phyloP scores from a whole-genome alignment of 805 yeast genomes.

The Peterozyma xylosa region DNA sequence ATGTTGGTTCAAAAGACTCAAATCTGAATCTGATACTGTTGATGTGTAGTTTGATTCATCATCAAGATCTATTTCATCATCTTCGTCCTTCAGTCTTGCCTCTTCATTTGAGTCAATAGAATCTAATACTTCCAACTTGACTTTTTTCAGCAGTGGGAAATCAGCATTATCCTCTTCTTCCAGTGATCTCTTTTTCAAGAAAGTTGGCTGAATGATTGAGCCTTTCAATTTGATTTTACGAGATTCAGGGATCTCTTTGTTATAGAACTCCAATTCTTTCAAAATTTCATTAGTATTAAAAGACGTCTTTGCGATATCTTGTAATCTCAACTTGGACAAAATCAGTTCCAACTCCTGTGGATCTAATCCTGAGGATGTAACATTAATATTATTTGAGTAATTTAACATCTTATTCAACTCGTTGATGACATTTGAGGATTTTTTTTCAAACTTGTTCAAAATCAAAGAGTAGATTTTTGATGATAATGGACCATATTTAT shows the following conservation, averaged over 20 bases:
- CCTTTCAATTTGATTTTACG: background rate
- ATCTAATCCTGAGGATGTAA: conserved; percentile 22
- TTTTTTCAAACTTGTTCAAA: conserved; percentile 50
- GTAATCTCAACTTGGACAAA: conserved; percentile 19
- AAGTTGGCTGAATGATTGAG: conserved; percentile 4
- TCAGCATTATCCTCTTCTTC: conserved; percentile 7
- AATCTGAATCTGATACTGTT: conserved; percentile 12
- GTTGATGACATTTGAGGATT: conserved; percentile 29
- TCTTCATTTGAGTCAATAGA: background rate
- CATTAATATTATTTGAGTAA: conserved; percentile 22
- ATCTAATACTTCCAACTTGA: conserved; percentile 19
- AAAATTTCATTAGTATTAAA: conserved; percentile 37
- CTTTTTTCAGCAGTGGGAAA: conserved; percentile 12
- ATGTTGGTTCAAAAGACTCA: conserved; percentile 39
- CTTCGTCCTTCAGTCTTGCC: conserved; percentile 6
- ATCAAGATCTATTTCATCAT: conserved; percentile 23
- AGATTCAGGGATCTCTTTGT: background rate
- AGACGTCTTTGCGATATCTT: conserved; percentile 27
- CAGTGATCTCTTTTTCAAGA: conserved; percentile 9
- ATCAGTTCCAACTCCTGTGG: conserved; percentile 14
- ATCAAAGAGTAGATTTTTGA: conserved; percentile 56
- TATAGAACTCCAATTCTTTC: conserved; percentile 14
- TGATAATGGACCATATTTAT: conserved; percentile 64
- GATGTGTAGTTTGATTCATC: conserved; percentile 17
- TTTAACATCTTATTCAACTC: conserved; percentile 17